A percentile compares a stretch with the other conserved stretches of the same genome.
phyloP scores from a whole-genome alignment of 73 alveolate genomes.

The Paramecium sonneborni region DNA sequence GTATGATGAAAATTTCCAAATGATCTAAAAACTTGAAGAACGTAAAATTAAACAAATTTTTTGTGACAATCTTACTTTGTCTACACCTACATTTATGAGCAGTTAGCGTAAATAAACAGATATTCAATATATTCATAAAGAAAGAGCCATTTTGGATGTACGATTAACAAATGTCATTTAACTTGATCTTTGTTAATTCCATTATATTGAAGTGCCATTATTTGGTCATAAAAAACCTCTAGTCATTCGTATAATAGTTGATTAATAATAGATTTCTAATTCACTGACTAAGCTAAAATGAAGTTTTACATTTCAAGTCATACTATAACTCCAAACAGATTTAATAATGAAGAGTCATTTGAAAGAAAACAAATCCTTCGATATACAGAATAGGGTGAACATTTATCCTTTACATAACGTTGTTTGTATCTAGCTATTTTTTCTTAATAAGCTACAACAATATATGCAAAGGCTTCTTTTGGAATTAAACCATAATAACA shows the following conservation, averaged over 20 bases:
- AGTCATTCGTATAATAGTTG: background rate
- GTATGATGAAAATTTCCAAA: no score
- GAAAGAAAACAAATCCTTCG: conserved; percentile 20
- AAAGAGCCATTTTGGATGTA: conserved; percentile 1
- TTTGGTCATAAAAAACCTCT: conserved; percentile 34
- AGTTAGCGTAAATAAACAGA: background rate
- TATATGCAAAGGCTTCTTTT: background rate
- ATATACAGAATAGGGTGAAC: conserved; percentile 47
- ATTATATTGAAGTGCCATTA: conserved; percentile 32
- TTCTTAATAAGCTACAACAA: conserved; percentile 37
- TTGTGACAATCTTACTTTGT: background rate
- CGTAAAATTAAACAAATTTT: background rate
- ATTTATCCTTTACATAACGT: background rate
- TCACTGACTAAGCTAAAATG: conserved; percentile 28
- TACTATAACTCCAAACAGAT: conserved; percentile 45
- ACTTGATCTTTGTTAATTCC: conserved; percentile 28
- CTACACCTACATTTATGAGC: background rate
- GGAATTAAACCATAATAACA: background rate
- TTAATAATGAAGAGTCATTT: conserved; percentile 37
- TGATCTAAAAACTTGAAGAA: background rate
- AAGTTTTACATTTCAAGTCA: conserved; percentile 46
- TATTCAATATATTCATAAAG: background rate
- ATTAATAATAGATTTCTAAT: conserved; percentile 8
- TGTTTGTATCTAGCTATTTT: conserved; percentile 27
- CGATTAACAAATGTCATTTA: background rate